These are phyloP conservation scores for Begonia loranthoides DNA, from an alignment of 306 rosid genomes.

Conservation along the genomic window DNA sequence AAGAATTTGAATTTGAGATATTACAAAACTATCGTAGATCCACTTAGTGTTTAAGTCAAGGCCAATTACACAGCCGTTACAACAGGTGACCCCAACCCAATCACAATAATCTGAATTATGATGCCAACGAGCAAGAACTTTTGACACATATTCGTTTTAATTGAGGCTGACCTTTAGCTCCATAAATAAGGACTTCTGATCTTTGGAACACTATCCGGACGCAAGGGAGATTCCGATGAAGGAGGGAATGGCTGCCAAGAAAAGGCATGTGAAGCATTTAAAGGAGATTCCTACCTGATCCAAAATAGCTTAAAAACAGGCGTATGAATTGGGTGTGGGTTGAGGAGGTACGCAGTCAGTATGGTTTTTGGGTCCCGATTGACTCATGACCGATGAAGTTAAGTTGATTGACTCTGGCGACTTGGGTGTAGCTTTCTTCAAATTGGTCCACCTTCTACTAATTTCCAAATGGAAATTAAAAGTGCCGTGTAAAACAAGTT, in stretches of 20 bases:
- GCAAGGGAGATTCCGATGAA: slow-evolving; percentile 1
- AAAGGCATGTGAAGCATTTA: slow-evolving; percentile 12
- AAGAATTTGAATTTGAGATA: too few species aligned
- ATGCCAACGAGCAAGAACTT: slow-evolving; percentile 26
- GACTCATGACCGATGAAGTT: too few species aligned
- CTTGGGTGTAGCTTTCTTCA: too few species aligned
- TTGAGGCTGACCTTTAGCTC: slow-evolving; percentile 23
- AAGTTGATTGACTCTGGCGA: too few species aligned
- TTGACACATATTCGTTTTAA: neutral
- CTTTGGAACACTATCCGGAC: slow-evolving; percentile 22
- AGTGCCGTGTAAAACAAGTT: too few species aligned
- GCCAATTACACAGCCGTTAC: neutral
- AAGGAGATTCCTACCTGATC: slow-evolving; percentile 3
- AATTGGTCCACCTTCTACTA: too few species aligned
- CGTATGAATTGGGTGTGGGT: too few species aligned
- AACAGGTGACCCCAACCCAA: slow-evolving; percentile 34
- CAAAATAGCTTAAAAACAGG: neutral
- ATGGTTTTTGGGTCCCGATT: too few species aligned
- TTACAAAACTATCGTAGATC: neutral
- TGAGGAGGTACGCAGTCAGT: too few species aligned
- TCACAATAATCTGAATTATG: slow-evolving; percentile 17
- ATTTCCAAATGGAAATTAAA: too few species aligned
- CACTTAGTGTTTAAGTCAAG: slow-evolving; percentile 12
- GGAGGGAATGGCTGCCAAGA: slow-evolving; percentile 4
- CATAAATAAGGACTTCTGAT: slow-evolving; percentile 29